Base-by-base conservation (phyloP, 139 green algal species). In the Tetratostichococcus sp. region DNA sequence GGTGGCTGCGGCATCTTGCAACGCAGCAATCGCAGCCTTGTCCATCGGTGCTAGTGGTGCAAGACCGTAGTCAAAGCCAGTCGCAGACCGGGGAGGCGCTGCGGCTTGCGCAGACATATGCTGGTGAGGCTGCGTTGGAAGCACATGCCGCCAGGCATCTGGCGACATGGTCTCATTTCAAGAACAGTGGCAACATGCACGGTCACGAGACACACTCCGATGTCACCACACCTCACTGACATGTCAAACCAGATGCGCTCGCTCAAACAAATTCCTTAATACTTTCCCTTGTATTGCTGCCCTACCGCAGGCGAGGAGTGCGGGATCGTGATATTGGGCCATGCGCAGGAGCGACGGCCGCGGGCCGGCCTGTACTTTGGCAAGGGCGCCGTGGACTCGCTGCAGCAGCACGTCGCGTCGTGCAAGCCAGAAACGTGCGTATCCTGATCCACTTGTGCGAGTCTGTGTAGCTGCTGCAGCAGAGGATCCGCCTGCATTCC, bases 61-160 rank as follows among this genome's bases (percentile, higher is more conserved):
- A 62, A 26, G 50, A 62, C 17, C 50, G 50, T 2, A 25, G 19
- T 2, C 50, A 62, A 17, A 62, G 17, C 14, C 2, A 62, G 50
- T 62, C 50, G 50, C 50, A 62, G 50, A 62, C 50, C 4, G 14
- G 86, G 43, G 87, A 92, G 75, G 85, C 83, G 0, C n/a, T 85
- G 33, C 75, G 82, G 23, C 84, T 92, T 28, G 87, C 80, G 30
- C 79, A 90, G 67, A 80, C 82, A 0, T 79, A 79, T 17, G 62
- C 77, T 65, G 82, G 84, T 84, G 35, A 57, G 16, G n/a, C 19
- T 69, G 17, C 34, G 31, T 33, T 2, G 26, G 21, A n/a, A n/a
- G n/a, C n/a, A n/a, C n/a, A n/a, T n/a, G n/a, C n/a, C n/a, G n/a
- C n/a, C n/a, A n/a, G n/a, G n/a, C n/a, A n/a, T n/a, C n/a, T n/a